Evolutionary conservation across 2,329 filamentous ascomycete genomes (phyloP), one percentile per base, ranked within the genome.

Genomic region (Cladosporium halotolerans): DNA sequence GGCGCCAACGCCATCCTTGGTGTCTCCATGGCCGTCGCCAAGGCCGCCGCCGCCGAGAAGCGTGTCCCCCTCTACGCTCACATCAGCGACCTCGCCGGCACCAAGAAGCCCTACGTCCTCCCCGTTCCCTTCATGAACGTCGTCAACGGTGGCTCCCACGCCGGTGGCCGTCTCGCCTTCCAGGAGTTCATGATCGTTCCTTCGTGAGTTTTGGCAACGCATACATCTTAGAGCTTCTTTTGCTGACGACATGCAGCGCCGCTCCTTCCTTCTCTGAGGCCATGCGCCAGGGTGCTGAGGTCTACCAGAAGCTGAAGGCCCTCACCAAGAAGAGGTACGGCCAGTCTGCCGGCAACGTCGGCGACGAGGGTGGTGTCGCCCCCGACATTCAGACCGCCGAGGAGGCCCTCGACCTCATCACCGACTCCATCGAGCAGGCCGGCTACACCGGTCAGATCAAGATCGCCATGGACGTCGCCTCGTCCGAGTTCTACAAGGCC

Each of bases 311-410:
- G 77, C 88, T 99, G 68, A 99, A 99, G 87, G 69, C 81, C 67
- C 84, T 97, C 58, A 91, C 93, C 74, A 97, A 97, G 88, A 93
- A 96, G 88, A 93, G 89, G 83, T 99, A 99, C 75, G 93, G 93
- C 72, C 92, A 96, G 78, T 96, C 93, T 61, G 93, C 93, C 63
- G 93, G 92, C 74, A 99, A 99, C 74, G 93, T 99, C 63, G 93
- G 93, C 77, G 93, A 99, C 72, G 93, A 99, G 85, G 93, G 93
- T 82, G 93, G 93, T 86, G 93, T 99, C 70, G 93, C 93, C 66
- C 93, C 93, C 66, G 91, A 97, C 84, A 97, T 99, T 71, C 89
- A 96, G 81, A 95, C 89, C 64, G 81, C 93, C 60, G 88, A 95
- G 72, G 93, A 99, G 81, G 93, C 95, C 63, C 88, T 54, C 28